Evolutionary conservation across 345 rosid genomes (phyloP).

Genomic region (Murraya paniculata): DNA sequence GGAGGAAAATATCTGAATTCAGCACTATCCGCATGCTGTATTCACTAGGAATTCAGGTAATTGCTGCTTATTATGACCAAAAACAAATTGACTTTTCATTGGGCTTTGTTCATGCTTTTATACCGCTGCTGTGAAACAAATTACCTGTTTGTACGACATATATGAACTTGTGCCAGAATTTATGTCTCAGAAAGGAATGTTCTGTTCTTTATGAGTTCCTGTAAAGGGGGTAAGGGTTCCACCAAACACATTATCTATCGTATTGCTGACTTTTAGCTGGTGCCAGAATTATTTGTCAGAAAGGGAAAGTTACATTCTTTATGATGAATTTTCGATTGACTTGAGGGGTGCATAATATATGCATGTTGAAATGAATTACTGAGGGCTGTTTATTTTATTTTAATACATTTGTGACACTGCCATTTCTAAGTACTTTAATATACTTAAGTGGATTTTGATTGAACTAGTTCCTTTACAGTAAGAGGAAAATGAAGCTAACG

Average conservation of each 20-base stretch:
- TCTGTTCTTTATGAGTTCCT: neutral
- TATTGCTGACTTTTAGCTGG: neutral
- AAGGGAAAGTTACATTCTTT: neutral
- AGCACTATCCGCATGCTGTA: constrained; percentile 79
- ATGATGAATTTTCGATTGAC: neutral
- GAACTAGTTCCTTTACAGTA: neutral
- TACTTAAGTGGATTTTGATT: neutral
- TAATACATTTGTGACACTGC: neutral
- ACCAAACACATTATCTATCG: neutral
- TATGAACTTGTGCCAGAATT: too few relatives aligned
- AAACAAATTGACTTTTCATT: neutral
- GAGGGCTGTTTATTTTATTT: neutral
- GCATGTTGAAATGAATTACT: neutral
- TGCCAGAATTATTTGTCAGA: neutral
- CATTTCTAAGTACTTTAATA: neutral
- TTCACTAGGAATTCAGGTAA: constrained; percentile 83
- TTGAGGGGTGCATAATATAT: neutral
- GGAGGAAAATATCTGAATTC: constrained; percentile 84
- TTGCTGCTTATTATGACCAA: constrained; percentile 2
- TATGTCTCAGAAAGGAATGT: too few relatives aligned
- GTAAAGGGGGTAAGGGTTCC: neutral
- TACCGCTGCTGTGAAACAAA: neutral
- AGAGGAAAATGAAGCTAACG: neutral
- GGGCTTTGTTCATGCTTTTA: neutral
- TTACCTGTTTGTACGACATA: neutral